Percentiles rank a stretch among this genome's conserved stretches.
Conservation (phyloP, 176 grass and related monocot genomes). For the Alopecurus myosuroides region DNA sequence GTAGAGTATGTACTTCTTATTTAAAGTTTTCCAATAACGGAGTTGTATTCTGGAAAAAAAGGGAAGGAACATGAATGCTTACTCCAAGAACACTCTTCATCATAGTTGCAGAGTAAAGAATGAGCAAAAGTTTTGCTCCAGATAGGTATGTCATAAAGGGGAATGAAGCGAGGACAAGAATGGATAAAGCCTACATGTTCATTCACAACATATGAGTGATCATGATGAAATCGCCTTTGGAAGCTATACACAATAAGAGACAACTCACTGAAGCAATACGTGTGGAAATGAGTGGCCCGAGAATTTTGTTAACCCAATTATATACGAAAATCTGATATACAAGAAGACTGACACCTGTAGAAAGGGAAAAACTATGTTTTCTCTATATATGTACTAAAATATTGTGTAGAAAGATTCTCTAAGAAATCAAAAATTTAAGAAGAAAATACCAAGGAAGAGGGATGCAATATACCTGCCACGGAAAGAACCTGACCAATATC, state of each 20-base stretch:
- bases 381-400: too few relatives aligned
- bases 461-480: slow-evolving; percentile 47
- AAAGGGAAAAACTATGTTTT: background rate
- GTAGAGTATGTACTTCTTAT: background rate
- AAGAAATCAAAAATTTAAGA: too few relatives aligned
- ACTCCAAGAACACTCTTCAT: slow-evolving; percentile 46
- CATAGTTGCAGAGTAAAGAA: slow-evolving; percentile 47
- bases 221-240: background rate
- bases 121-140: slow-evolving; percentile 31
- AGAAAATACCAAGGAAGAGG: too few relatives aligned
- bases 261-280: slow-evolving; percentile 50
- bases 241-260: background rate
- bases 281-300: slow-evolving; percentile 37
- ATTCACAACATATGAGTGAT: too few relatives aligned
- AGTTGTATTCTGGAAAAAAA: background rate
- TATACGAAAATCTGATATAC: slow-evolving; percentile 57
- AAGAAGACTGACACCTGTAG: slow-evolving; percentile 56
- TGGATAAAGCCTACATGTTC: slow-evolving; percentile 48
- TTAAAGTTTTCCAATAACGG: background rate
- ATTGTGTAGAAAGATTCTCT: too few relatives aligned
- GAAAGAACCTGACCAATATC: slow-evolving; percentile 61
- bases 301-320: slow-evolving; percentile 39
- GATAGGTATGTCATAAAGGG: slow-evolving; percentile 63
- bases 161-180: slow-evolving; percentile 43
- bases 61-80: slow-evolving; percentile 9